Conservation (phyloP, 2,329 filamentous ascomycete genomes). For the Calonectria montana region DNA sequence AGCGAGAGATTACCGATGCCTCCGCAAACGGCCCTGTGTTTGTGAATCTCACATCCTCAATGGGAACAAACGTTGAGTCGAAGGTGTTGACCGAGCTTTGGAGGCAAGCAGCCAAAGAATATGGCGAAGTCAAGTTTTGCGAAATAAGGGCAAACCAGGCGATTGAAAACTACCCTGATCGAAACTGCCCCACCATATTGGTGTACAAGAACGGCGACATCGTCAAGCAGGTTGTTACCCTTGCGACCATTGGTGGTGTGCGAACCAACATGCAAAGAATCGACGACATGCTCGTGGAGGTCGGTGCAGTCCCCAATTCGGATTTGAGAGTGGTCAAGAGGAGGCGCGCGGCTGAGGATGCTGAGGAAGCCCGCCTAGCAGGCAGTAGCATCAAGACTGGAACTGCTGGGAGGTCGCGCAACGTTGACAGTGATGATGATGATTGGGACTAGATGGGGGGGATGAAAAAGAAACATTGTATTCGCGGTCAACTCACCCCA, state of each 20-base stretch:
- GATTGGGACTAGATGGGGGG: conserved; percentile 66
- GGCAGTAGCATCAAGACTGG: conserved; percentile 64
- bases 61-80: conserved; percentile 86
- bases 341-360: conserved; percentile 69
- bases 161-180: conserved; percentile 95
- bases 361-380: conserved; percentile 65
- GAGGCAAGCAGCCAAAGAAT: conserved; percentile 84
- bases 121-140: conserved; percentile 96
- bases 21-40: conserved; percentile 77
- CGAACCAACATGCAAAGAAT: conserved; percentile 79
- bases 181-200: conserved; percentile 93
- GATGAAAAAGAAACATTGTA: conserved; percentile 35
- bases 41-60: conserved; percentile 83
- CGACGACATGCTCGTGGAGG: conserved; percentile 82
- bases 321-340: conserved; percentile 81
- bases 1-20: conserved; percentile 89
- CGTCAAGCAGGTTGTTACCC: conserved; percentile 88
- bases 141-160: conserved; percentile 93
- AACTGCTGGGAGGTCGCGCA: conserved; percentile 57
- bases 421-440: conserved; percentile 65
- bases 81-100: conserved; percentile 86
- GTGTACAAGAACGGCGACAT: conserved; percentile 95
- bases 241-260: conserved; percentile 81
- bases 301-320: conserved; percentile 81
- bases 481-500: neutral